phyloP scores from a whole-genome alignment of 257 asterid genomes.

The Primulina huaijiensis region DNA sequence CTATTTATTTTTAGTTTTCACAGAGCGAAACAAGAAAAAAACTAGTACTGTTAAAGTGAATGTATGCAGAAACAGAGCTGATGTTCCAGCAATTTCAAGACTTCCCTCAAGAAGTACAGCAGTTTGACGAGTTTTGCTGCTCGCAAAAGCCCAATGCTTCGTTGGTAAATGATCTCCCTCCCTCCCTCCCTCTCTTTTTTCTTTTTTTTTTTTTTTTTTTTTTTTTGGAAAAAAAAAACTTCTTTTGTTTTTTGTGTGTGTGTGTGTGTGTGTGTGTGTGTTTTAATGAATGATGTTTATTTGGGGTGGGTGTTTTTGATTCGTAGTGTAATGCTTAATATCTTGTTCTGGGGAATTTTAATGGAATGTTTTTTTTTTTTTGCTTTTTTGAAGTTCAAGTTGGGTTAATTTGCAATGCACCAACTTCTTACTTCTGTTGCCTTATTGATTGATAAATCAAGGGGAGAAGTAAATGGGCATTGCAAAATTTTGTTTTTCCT shows the following conservation, averaged over 20 bases:
- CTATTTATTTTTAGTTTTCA: not conserved
- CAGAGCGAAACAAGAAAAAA: not conserved
- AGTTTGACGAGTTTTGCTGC: conserved; percentile 37
- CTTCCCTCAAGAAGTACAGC: conserved; percentile 42
- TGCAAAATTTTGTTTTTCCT: too few species aligned
- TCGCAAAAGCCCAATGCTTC: conserved; percentile 35
- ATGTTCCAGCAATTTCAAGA: conserved; percentile 41
- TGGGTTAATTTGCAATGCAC: not conserved
- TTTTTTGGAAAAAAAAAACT: too few species aligned
- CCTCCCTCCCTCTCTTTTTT: too few species aligned
- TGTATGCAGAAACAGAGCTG: conserved; percentile 50
- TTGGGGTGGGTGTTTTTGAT: not conserved
- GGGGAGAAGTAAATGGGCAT: too few species aligned
- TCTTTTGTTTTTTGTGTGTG: not conserved
- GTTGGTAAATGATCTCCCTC: conserved; percentile 28
- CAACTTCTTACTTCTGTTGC: not conserved
- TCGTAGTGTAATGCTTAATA: too few species aligned
- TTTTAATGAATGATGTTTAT: not conserved
- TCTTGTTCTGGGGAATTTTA: too few species aligned
- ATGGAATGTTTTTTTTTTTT: too few species aligned
- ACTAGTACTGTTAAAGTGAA: not conserved
- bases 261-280: not conserved
- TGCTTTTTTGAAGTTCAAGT: not conserved
- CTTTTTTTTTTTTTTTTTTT: too few species aligned
- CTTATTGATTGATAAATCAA: too few species aligned